phyloP scores from a whole-genome alignment of 2,329 filamentous ascomycete genomes.

The Xylariaceae sp. region DNA sequence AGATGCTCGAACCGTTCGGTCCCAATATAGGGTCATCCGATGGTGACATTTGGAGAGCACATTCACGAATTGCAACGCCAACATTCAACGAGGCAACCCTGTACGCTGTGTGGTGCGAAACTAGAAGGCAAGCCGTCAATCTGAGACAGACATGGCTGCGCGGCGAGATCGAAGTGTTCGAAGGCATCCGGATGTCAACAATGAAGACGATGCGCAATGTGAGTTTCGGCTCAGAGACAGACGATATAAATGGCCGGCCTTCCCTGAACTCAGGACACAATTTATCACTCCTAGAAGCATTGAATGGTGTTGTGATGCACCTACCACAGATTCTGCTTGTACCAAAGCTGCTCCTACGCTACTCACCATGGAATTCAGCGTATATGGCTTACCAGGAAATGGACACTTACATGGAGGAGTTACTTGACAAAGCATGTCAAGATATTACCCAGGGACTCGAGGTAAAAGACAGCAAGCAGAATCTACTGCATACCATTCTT shows the following conservation, averaged over 20 bases:
- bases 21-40: slow-evolving; percentile 7
- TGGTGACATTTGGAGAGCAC: slow-evolving; percentile 4
- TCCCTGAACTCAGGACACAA: not conserved
- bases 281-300: not conserved
- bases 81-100: slow-evolving; percentile 9
- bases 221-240: slow-evolving; percentile 2
- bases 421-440: not conserved
- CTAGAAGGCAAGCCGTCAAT: not conserved
- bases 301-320: slow-evolving; percentile 1
- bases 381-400: slow-evolving; percentile 3
- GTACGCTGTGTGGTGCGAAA: slow-evolving; percentile 7
- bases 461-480: not conserved
- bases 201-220: slow-evolving; percentile 1
- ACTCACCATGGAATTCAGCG: not conserved
- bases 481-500: slow-evolving; percentile 2
- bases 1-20: slow-evolving; percentile 8
- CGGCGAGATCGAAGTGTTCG: not conserved
- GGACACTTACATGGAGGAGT: slow-evolving; percentile 1
- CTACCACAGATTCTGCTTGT: slow-evolving; percentile 5
- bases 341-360: not conserved
- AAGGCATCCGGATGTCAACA: slow-evolving; percentile 2
- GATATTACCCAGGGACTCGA: not conserved
- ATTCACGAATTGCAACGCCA: slow-evolving; percentile 3
- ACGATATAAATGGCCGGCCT: not conserved
- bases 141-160: not conserved